These are phyloP conservation scores for Casaregolazyma suthepensis DNA, from an alignment of 1,139 yeast species.

Conservation along the genomic window DNA sequence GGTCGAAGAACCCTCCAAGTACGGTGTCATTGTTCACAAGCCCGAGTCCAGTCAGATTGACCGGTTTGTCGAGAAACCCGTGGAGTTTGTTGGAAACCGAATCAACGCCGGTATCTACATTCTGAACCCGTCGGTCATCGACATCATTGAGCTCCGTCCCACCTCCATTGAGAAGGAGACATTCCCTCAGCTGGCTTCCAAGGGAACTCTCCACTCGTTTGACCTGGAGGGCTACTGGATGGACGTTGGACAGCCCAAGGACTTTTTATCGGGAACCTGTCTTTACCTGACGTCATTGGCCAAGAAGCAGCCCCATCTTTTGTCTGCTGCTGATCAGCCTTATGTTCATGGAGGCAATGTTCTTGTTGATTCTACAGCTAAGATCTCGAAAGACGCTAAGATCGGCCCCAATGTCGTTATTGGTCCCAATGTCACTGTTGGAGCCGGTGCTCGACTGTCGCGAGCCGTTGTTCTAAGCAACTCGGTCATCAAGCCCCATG, in stretches of 20 bases:
- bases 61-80: conserved; percentile 99
- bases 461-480: conserved; percentile 90
- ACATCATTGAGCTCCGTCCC: conserved; percentile 94
- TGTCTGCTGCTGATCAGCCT: conserved; percentile 56
- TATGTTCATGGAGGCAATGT: conserved; percentile 91
- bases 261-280: conserved; percentile 94
- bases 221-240: conserved; percentile 99
- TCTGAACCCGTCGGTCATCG: conserved; percentile 94
- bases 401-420: conserved; percentile 98
- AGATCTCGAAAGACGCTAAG: conserved; percentile 85
- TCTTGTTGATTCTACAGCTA: conserved; percentile 90
- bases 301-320: conserved; percentile 67
- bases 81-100: conserved; percentile 91
- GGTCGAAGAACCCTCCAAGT: conserved; percentile 98
- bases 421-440: conserved; percentile 94
- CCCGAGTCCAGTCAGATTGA: conserved; percentile 91
- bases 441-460: conserved; percentile 98
- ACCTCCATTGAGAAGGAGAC: conserved; percentile 99
- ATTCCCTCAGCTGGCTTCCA: conserved; percentile 91
- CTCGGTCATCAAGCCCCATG: conserved; percentile 93
- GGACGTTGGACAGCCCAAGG: conserved; percentile 99
- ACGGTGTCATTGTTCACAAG: conserved; percentile 98
- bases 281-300: conserved; percentile 83
- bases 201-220: conserved; percentile 84
- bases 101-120: conserved; percentile 97